Base-by-base conservation (phyloP, 2,329 filamentous ascomycete genomes). In the Penicillium sp. region DNA sequence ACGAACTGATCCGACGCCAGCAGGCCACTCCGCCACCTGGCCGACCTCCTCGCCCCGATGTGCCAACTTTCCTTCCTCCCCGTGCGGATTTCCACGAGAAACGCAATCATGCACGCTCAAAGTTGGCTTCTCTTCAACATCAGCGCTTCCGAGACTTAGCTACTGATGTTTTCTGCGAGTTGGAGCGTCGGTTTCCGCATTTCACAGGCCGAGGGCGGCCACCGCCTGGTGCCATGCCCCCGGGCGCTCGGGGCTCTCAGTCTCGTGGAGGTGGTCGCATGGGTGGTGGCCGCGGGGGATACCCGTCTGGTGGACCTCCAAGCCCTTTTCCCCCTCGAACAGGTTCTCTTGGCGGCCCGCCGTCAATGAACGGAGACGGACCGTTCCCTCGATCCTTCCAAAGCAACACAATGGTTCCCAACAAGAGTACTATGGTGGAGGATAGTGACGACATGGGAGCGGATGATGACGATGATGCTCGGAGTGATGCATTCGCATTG, bases 371-470 rank as follows among this genome's bases (percentile, higher is more conserved):
- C 54, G 73, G 85, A 63, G 85, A 88, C 39, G 82, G 89, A 42
- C 92, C 92, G 4, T 83, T 89, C 60, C 88, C 89, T 15, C 96
- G 95, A 69, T 91, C 91, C 34, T 91, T 95, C 60, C 92, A 96
- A 69, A 93, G 88, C 68, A 97, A 95, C 68, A 97, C 91, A 0
- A 95, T 97, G 65, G 88, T 97, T 29, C 94, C 94, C 0, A 97
- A 96, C 69, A 99, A 97, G 75, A 95, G 93, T 65, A 96, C 89
- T 0, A 92, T 97, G 86, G 85, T 97, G 1, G 94, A 99, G 71
- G 94, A 97, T 68, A 92, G 95, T 60, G 91, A 95, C 62, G 89
- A 90, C 58, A 75, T 75, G 52, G 80, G 79, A 18, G 75, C 74
- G 18, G 81, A 82, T 15, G 83, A 82, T 45, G 75, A 74, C 58